Evolutionary conservation across 2,329 filamentous ascomycete species (phyloP).

Genomic region (Hyphodiscus sp.): DNA sequence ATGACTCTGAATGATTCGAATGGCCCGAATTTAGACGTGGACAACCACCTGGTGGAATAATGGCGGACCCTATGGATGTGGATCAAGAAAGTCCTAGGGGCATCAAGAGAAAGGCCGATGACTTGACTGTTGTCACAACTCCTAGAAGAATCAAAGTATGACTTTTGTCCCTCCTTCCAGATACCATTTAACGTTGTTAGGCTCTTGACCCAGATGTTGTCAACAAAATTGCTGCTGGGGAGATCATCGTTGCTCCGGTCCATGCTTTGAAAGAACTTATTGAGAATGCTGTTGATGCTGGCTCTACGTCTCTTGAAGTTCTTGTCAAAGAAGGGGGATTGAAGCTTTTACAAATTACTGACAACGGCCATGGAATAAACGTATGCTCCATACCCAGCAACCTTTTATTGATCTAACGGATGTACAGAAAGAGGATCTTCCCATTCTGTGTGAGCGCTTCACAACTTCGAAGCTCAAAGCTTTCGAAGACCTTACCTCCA

Average conservation of each 20-base stretch:
- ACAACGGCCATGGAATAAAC: conserved; percentile 94
- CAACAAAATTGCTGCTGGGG: conserved; percentile 96
- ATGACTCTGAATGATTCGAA: not conserved
- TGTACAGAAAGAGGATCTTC: conserved; percentile 74
- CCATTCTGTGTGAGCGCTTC: conserved; percentile 90
- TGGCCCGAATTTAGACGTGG: not conserved
- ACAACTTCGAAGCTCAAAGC: conserved; percentile 93
- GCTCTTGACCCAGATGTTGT: conserved; percentile 87
- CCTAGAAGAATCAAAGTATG: conserved; percentile 44
- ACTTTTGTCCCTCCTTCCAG: not conserved
- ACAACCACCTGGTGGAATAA: conserved; percentile 2
- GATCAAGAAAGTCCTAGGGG: conserved; percentile 30
- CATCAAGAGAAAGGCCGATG: conserved; percentile 44
- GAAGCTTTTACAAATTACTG: conserved; percentile 92
- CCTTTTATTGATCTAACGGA: conserved; percentile 4
- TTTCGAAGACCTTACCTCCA: conserved; percentile 86
- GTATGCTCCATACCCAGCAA: conserved; percentile 42
- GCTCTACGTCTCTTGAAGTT: conserved; percentile 84
- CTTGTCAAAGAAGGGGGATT: conserved; percentile 91
- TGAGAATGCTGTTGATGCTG: conserved; percentile 96
- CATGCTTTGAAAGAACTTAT: conserved; percentile 95
- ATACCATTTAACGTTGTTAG: conserved; percentile 32
- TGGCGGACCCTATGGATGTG: conserved; percentile 37
- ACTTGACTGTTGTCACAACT: conserved; percentile 32
- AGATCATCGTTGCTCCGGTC: conserved; percentile 96